Evolutionary conservation across 345 rosid genomes (phyloP), one percentile per base, ranked within the genome.

Genomic region (Eucalyptus globulus): DNA sequence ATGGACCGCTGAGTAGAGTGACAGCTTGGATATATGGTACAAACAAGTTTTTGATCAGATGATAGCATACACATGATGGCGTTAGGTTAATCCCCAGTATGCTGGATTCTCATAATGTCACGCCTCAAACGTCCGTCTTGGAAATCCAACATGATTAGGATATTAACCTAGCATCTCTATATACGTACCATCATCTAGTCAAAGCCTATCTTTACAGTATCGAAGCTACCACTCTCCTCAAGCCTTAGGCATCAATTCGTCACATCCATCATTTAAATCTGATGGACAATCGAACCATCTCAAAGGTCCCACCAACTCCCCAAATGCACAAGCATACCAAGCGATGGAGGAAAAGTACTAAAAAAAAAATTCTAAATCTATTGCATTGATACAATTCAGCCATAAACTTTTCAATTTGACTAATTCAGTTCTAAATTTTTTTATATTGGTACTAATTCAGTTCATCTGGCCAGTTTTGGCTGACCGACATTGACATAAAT

Each of bases 401-500:
- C 12, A 1, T 47, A 45, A 45, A 45, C 12, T 45, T 45, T 45
- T 45, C 1, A 9, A 45, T 10, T 45, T 3, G 4, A 45, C 1
- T 47, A 47, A 47, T 47, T 47, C 12, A 47, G 4, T 47, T 0
- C 1, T 5, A 49, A 49, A 14, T 1, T 16, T 14, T 12, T 5
- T 49, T 14, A 14, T 0, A 49, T 49, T 14, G 1, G 0, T 14
- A 2, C 3, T 1, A 49, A 49, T 49, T 49, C 6, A 49, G 2
- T 49, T 2, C 2, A 49, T 49, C 0, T 0, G 0, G 0, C 1
- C 2, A 14, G 14, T 49, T 14, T 49, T 49, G 0, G 16, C 16
- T 0, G 16, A 3, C 3, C 16, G 3, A 0, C 16, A 0, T 2
- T 49, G 6, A 49, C 16, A 49, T 5, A 0, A 0, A 49, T 3